Evolutionary conservation across 2,329 filamentous ascomycete species (phyloP), one percentile per base, ranked within the genome.

Genomic region (Ophiostoma fasciatum): DNA sequence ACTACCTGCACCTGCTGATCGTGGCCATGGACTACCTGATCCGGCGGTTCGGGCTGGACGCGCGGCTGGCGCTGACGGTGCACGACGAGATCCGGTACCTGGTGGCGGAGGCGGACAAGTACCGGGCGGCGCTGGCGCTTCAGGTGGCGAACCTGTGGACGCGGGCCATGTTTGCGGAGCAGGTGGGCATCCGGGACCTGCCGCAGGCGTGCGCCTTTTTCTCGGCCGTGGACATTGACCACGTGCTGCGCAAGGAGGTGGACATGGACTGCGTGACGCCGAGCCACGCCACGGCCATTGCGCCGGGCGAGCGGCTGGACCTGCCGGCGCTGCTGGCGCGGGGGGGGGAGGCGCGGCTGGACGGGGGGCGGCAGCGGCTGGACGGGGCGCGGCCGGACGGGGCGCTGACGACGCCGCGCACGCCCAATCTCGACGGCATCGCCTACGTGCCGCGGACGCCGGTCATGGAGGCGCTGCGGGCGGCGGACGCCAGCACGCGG

Each of bases 21-120:
- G 74, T 96, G 3, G 69, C 76, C 12, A 98, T 98, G 92, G 87
- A 96, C 53, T 94, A 93, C 51, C 68, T 98, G 4, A 78, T 78
- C 36, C 74, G 84, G 2, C 80, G 78, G 5, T 98, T 81, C 63
- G 87, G 82, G 49, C 74, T 98, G 42, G 59, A 82, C 36, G 85
- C 85, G 5, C 82, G 92, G 2, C 63, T 98, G 2, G 74, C 88
- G 13, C 84, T 98, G 42, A 96, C 88, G 0, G 90, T 98, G 1
- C 90, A 98, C 53, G 92, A 98, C 50, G 92, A 98, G 57, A 96
- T 98, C 43, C 73, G 90, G 13, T 98, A 98, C 50, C 67, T 98
- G 0, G 85, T 94, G 28, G 78, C 78, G 49, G 70, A 87, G 3
- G 65, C 81, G 41, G 85, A 98, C 58, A 82, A 79, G 49, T 98